Percentiles rank a stretch among this genome's conserved stretches.
Conservation (phyloP, 257 asterid genomes). For the Lantana camara region DNA sequence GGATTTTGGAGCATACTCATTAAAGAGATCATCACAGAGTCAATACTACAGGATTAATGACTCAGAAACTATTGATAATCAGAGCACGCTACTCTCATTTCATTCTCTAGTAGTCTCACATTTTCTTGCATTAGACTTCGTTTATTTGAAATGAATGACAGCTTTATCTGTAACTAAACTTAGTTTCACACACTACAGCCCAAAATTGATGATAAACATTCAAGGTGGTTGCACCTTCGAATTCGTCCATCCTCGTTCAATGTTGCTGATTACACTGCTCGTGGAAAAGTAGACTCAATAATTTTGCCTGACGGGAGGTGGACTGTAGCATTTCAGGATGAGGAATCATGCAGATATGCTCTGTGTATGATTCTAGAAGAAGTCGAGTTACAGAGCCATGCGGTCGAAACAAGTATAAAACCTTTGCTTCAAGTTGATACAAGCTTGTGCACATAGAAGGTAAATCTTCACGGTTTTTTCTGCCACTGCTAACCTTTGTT, state of each 20-base stretch:
- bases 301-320: conserved; percentile 89
- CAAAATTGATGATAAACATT: conserved; percentile 73
- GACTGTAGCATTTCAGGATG: conserved; percentile 92
- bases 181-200: conserved; percentile 53
- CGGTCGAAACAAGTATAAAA: conserved; percentile 62
- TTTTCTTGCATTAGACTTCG: neutral
- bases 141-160: conserved; percentile 6
- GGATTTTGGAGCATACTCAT: no score
- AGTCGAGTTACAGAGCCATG: conserved; percentile 48
- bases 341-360: conserved; percentile 71
- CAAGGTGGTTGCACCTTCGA: conserved; percentile 94
- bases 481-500: no score
- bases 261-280: conserved; percentile 40
- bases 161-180: neutral
- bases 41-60: no score
- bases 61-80: no score
- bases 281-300: conserved; percentile 62
- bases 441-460: conserved; percentile 1
- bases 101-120: neutral
- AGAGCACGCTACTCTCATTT: no score
- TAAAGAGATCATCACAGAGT: no score
- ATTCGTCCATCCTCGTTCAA: conserved; percentile 85
- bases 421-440: conserved; percentile 62
- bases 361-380: conserved; percentile 72
- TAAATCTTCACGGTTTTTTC: no score